Base-by-base conservation (phyloP, 2,329 filamentous ascomycete genomes). In the Aspergillus pseudotamarii region DNA sequence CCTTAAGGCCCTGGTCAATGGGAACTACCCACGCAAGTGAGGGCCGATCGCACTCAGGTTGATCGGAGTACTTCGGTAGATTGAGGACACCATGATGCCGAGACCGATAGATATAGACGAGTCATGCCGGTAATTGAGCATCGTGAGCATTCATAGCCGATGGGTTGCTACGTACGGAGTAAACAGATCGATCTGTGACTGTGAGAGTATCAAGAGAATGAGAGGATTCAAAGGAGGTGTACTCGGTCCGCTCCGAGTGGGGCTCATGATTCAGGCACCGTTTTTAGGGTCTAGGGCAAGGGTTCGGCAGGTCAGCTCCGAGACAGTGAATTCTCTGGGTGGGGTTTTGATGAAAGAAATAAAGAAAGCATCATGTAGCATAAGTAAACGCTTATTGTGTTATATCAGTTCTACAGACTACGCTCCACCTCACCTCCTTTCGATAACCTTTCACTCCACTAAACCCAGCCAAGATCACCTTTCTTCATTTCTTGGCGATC, bases 231-330 rank as follows among this genome's bases (percentile, higher is more conserved):
- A 30, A 53, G 41, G 56, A 50, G 32, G 26, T 36, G 23, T 6
- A 56, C 28, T 59, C 36, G 53, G 53, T 56, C 58, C 53, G 43
- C 58, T 38, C 61, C 61, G 54, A 48, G 61, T 61, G 61, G 61
- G 46, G 28, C 58, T 9, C 46, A 23, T 57, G 36, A 32, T 60
- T 30, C 57, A 57, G 21, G 36, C 26, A 54, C 19, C 54, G 34
- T 19, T 41, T 23, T 41, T n/a, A 58, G 57, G 56, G 56, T 48
- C 46, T 50, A 59, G 45, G 57, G 46, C 32, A 46, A 36, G 41
- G 46, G 57, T 6, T 51, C 23, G 21, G 11, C 41, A 23, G 19
- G 57, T 32, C 46, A 28, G 30, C 43, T 41, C 38, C 19, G 19
- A 6, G 38, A n/a, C 16, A n/a, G 23, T n/a, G 16, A 28, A 34